Conservation (phyloP, 2,329 filamentous ascomycete genomes). For the Exserohilum turcica region DNA sequence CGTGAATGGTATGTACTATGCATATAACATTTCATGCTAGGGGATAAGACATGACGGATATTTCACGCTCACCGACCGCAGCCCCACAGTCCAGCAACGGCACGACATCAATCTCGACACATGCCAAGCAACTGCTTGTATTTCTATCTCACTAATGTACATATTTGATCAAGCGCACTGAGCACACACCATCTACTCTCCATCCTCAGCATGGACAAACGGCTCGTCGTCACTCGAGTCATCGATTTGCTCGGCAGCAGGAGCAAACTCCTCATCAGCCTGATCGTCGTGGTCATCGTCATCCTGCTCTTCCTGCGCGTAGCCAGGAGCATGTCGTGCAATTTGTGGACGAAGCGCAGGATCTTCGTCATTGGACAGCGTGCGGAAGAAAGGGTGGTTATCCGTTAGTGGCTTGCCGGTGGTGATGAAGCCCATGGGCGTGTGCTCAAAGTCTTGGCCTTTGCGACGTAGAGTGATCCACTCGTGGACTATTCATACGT, state of each 20-base stretch:
- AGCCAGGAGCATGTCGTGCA: constrained; percentile 13
- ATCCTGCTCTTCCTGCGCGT: constrained; percentile 6
- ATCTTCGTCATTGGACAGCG: constrained; percentile 4
- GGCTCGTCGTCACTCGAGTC: constrained; percentile 17
- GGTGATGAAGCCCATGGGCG: constrained; percentile 63
- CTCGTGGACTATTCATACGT: constrained; percentile 51
- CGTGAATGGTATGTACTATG: too few relatives aligned
- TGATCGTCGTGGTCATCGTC: constrained; percentile 15
- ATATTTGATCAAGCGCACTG: not conserved
- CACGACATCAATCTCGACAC: not conserved
- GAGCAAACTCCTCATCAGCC: constrained; percentile 22
- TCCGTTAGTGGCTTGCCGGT: constrained; percentile 57
- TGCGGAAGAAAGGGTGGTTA: constrained; percentile 60
- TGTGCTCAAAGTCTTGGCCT: constrained; percentile 63
- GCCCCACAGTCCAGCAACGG: too few relatives aligned
- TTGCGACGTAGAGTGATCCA: constrained; percentile 62
- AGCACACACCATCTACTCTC: not conserved
- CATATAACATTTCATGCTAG: too few relatives aligned
- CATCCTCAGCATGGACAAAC: constrained; percentile 6
- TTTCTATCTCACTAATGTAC: not conserved
- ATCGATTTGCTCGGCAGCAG: constrained; percentile 17
- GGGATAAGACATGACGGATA: not conserved
- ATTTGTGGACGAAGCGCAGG: constrained; percentile 15
- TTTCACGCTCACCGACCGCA: too few relatives aligned
- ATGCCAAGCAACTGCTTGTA: not conserved